A percentile compares a stretch with the other conserved stretches of the same genome.
Evolutionary conservation across 352 stramenopile genomes (phyloP).

Genomic region (Aphanomyces invadans): DNA sequence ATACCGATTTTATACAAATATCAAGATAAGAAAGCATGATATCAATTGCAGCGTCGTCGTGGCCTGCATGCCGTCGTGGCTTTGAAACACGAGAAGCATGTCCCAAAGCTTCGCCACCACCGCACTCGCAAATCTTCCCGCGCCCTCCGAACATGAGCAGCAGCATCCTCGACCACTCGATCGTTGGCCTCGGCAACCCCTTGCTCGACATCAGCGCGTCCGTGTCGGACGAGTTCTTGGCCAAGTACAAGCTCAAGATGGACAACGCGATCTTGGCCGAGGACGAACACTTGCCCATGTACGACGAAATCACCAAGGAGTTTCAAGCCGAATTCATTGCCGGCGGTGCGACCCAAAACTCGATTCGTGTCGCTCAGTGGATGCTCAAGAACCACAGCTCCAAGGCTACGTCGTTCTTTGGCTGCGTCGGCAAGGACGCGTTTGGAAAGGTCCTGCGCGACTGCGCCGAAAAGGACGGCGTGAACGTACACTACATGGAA

Average conservation of each 20-base stretch:
- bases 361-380: conserved; percentile 99
- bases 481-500: conserved; percentile 97
- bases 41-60: no score
- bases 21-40: background rate
- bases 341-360: conserved; percentile 98
- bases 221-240: conserved; percentile 89
- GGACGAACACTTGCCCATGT: conserved; percentile 96
- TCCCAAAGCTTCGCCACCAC: no score
- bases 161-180: conserved; percentile 33
- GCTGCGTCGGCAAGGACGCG: conserved; percentile 93
- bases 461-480: conserved; percentile 91
- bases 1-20: no score
- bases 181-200: conserved; percentile 97
- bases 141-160: background rate
- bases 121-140: conserved; percentile 3
- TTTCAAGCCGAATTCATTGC: conserved; percentile 95
- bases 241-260: conserved; percentile 94
- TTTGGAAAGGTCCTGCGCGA: conserved; percentile 90
- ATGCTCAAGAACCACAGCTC: conserved; percentile 90
- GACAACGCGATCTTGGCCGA: conserved; percentile 97
- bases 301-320: conserved; percentile 88
- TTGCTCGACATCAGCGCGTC: conserved; percentile 97
- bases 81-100: no score
- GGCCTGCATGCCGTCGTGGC: no score
- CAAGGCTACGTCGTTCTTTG: conserved; percentile 91